These are phyloP conservation scores for Delonix regia DNA, from an alignment of 306 rosid species.

Conservation along the genomic window DNA sequence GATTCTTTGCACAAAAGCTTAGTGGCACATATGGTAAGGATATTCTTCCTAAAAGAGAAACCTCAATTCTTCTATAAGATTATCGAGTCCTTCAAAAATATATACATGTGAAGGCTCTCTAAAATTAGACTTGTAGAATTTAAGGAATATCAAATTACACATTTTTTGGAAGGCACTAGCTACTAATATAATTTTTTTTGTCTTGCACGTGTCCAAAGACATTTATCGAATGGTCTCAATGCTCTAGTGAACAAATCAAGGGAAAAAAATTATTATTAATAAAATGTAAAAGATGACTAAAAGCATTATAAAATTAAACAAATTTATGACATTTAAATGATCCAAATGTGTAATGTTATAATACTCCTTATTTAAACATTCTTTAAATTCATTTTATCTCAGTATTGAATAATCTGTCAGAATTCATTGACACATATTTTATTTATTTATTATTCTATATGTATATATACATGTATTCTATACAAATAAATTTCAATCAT, in stretches of 20 bases:
- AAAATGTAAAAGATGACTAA: neutral
- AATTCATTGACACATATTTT: neutral
- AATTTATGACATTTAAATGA: neutral
- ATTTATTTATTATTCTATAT: too few relatives aligned
- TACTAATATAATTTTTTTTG: neutral
- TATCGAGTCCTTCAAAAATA: neutral
- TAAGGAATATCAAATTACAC: neutral
- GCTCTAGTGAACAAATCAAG: neutral
- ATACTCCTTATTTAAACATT: too few relatives aligned
- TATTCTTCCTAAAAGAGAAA: neutral
- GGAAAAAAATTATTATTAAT: too few relatives aligned
- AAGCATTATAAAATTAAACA: too few relatives aligned
- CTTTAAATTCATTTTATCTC: neutral
- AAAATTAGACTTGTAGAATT: neutral
- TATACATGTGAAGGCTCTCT: neutral
- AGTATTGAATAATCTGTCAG: neutral
- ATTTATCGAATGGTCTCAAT: neutral
- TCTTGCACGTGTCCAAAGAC: neutral
- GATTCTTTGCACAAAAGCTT: too few relatives aligned
- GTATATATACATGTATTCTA: too few relatives aligned
- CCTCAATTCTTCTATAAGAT: neutral
- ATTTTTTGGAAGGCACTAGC: neutral
- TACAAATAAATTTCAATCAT: too few relatives aligned
- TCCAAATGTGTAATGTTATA: neutral
- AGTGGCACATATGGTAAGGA: neutral